Evolutionary conservation across 2,329 filamentous ascomycete species (phyloP), one percentile per base, ranked within the genome.

Genomic region (Phaeosphaeria sp.): DNA sequence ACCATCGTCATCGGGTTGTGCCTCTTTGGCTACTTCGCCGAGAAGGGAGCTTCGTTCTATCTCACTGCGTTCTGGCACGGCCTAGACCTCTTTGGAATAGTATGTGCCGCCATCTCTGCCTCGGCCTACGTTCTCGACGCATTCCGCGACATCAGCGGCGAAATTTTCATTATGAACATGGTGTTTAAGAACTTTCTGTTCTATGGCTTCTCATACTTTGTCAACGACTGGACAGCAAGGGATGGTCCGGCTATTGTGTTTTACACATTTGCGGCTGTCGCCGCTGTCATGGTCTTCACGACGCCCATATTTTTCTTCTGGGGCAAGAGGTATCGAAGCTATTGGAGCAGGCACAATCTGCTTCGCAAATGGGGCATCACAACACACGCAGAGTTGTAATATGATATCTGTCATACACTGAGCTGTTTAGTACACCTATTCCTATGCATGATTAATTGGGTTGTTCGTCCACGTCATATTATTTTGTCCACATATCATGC

Each of bases 151-250:
- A 78, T 80, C 69, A 74, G 69, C 46, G 75, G 71, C 10, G 79
- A 81, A 66, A 73, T 80, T 23, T 81, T 81, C 67, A 79, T 81
- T 55, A 72, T 73, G 6, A 75, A 72, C 46, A 81, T 81, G 78
- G 66, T 79, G 22, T 69, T 80, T 60, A 81, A 81, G 71, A 81
- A 81, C 59, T 71, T 81, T 33, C 55, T 80, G n/a, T 77, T 80
- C 52, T 81, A 79, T 48, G 77, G 76, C 1, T 78, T 80, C 54
- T 76, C 73, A 10, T 79, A 79, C 49, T 80, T 80, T 52, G 74
- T 79, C 18, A 81, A 80, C 56, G 71, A 79, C 50, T 81, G 78
- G 78, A 72, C 78, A 4, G 70, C 67, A 10, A 64, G 50, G 6
- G 65, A 63, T 13, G 78, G 78, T 0, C 76, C 77, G 1, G 69